Base-by-base conservation (phyloP, 2,329 filamentous ascomycete species). In the Pseudocercospora cruenta region DNA sequence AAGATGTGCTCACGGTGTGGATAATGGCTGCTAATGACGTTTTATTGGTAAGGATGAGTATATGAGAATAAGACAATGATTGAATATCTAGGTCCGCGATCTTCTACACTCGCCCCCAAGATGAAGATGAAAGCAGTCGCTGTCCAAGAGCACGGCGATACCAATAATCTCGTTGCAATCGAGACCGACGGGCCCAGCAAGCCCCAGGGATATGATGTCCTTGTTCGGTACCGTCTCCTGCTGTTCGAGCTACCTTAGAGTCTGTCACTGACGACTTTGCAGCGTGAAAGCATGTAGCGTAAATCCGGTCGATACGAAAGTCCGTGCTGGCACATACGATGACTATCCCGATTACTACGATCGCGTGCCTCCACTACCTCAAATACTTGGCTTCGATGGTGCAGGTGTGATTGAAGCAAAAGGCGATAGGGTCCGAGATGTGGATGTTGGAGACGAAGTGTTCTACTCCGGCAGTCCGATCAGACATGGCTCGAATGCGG, bases 341-440 rank as follows among this genome's bases (percentile, higher is more conserved):
- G 78, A 80, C 63, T 77, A 77, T 63, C 68, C 67, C 4, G 77
- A 79, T 60, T 80, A 79, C 69, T 80, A 79, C 68, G 67, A 75
- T 16, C 74, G 67, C 21, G 53, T 55, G 64, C 67, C 7, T 72
- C 69, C 8, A 57, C 75, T 77, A 57, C 22, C 77, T 73, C 80
- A 82, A 51, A 78, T 82, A 66, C 75, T 79, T 55, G 81, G 80
- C n/a, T 82, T 77, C 63, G 80, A 83, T 61, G 81, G 78, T 6
- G 76, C 81, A 3, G 81, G 81, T 7, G 71, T 78, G 4, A 77
- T 83, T 4, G 70, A 73, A 63, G 65, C 62, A 12, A 67, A 71
- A n/a, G 75, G 76, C 14, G 51, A 74, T 1, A 68, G 74, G 26
- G 76, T 76, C 12, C 70, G 77, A 9, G 74, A 74, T 26, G 82